Evolutionary conservation across 2,329 filamentous ascomycete species (phyloP).

Genomic region (Stagonosporopsis vannaccii): DNA sequence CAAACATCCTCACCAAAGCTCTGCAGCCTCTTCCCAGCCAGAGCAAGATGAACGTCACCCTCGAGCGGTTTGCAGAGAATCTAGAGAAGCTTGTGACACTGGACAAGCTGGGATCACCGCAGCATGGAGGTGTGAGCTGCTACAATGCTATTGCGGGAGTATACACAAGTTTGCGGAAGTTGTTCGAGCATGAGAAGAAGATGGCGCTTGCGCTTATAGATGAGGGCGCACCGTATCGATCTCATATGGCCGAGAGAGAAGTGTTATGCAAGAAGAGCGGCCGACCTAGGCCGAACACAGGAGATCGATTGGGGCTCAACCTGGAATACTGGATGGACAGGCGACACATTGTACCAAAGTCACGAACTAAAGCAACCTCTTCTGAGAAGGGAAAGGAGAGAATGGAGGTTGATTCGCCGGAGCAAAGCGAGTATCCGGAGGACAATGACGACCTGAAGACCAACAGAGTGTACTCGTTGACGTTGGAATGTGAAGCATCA

Average conservation of each 20-base stretch:
- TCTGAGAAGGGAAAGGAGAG: slow-evolving; percentile 48
- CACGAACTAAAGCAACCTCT: slow-evolving; percentile 35
- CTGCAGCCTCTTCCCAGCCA: slow-evolving; percentile 67
- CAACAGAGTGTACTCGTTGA: slow-evolving; percentile 69
- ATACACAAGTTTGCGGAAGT: slow-evolving; percentile 70
- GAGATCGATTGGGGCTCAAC: slow-evolving; percentile 71
- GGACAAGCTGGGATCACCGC: slow-evolving; percentile 75
- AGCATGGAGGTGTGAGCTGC: slow-evolving; percentile 67
- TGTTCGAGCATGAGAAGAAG: slow-evolving; percentile 75
- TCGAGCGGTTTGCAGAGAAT: slow-evolving; percentile 75
- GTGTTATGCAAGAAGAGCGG: slow-evolving; percentile 76
- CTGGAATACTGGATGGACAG: slow-evolving; percentile 80
- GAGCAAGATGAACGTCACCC: slow-evolving; percentile 71
- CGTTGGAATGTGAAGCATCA: slow-evolving; percentile 68
- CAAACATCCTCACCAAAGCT: slow-evolving; percentile 70
- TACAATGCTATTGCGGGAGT: slow-evolving; percentile 79
- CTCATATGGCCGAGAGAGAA: slow-evolving; percentile 61
- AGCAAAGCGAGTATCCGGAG: slow-evolving; percentile 31
- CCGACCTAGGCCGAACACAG: slow-evolving; percentile 73
- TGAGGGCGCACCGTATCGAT: slow-evolving; percentile 49
- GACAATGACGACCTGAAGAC: slow-evolving; percentile 50
- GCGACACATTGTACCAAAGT: slow-evolving; percentile 54
- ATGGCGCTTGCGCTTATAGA: slow-evolving; percentile 41
- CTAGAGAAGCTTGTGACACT: slow-evolving; percentile 72
- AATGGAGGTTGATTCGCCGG: slow-evolving; percentile 44